phyloP scores from a whole-genome alignment of 164 flowering plant genomes.

The Kingdonia uniflora region DNA sequence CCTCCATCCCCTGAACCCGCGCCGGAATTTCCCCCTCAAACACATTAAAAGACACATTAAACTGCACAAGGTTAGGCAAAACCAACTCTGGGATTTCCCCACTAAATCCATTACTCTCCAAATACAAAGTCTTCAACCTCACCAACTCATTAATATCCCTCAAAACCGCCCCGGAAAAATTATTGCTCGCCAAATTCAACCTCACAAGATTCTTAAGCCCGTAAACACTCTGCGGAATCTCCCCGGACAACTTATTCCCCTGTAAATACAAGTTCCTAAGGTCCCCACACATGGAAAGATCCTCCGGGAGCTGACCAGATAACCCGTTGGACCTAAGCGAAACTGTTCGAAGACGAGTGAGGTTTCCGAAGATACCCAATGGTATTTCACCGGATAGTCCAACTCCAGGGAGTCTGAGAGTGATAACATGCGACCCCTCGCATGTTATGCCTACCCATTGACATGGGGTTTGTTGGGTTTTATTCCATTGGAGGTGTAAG shows the following conservation, averaged over 20 bases:
- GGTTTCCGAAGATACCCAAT: constrained; percentile 33
- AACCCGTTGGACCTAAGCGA: constrained; percentile 61
- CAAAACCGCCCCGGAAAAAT: constrained; percentile 55
- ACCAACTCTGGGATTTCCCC: constrained; percentile 51
- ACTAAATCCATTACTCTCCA: constrained; percentile 37
- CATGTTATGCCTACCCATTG: constrained; percentile 54
- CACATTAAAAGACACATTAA: constrained; percentile 57
- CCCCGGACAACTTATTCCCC: constrained; percentile 55
- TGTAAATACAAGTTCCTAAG: constrained; percentile 60
- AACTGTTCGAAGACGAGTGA: constrained; percentile 45
- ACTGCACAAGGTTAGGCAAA: constrained; percentile 28
- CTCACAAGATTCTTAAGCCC: constrained; percentile 37
- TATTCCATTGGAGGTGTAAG: constrained; percentile 7
- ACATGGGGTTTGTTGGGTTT: constrained; percentile 28
- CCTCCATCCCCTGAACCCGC: constrained; percentile 9
- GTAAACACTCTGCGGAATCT: constrained; percentile 38
- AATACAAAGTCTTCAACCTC: constrained; percentile 36
- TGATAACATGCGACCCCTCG: constrained; percentile 26
- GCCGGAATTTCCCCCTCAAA: constrained; percentile 56
- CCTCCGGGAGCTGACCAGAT: constrained; percentile 50
- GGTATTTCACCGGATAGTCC: constrained; percentile 55
- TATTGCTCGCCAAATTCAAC: constrained; percentile 50
- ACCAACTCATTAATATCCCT: constrained; percentile 31
- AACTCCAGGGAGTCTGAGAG: constrained; percentile 57
- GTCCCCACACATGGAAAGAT: constrained; percentile 32